These are phyloP conservation scores for Eutypa lata DNA, from an alignment of 2,329 filamentous ascomycete species.

Conservation along the genomic window DNA sequence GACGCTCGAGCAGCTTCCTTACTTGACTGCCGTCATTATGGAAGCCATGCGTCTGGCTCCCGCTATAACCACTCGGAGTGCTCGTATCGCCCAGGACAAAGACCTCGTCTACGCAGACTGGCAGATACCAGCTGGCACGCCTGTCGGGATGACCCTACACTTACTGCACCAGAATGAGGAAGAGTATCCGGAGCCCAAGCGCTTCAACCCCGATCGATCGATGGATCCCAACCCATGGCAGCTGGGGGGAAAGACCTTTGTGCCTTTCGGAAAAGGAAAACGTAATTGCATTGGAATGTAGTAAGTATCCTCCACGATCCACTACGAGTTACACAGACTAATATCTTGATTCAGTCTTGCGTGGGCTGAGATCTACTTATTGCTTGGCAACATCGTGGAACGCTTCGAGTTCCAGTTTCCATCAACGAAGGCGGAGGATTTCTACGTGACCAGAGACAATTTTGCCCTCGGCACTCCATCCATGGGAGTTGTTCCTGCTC, in stretches of 20 bases:
- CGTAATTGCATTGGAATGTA: conserved; percentile 25
- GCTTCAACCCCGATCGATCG: conserved; percentile 27
- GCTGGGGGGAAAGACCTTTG: conserved; percentile 17
- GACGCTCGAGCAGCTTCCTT: conserved; percentile 28
- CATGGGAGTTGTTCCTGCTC: conserved; percentile 12
- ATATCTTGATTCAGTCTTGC: conserved; percentile 16
- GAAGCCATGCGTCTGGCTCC: conserved; percentile 43
- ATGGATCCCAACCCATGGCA: conserved; percentile 15
- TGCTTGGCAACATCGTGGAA: conserved; percentile 10
- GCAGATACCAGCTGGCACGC: conserved; percentile 25
- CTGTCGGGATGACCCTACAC: conserved; percentile 25
- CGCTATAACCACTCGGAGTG: conserved; percentile 36
- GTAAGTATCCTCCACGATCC: conserved; percentile 15
- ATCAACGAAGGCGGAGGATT: conserved; percentile 12
- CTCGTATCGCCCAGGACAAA: conserved; percentile 36
- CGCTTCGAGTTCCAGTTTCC: conserved; percentile 15
- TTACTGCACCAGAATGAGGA: conserved; percentile 23
- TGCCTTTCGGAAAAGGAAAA: conserved; percentile 20
- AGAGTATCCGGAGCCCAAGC: conserved; percentile 17
- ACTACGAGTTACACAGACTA: conserved; percentile 4
- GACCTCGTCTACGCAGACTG: conserved; percentile 21
- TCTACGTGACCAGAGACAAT: conserved; percentile 13
- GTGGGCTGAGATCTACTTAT: conserved; percentile 20
- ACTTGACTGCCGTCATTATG: conserved; percentile 42
- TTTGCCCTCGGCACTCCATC: conserved; percentile 14